Conservation (phyloP, 257 asterid genomes). For the Solanum chaucha region DNA sequence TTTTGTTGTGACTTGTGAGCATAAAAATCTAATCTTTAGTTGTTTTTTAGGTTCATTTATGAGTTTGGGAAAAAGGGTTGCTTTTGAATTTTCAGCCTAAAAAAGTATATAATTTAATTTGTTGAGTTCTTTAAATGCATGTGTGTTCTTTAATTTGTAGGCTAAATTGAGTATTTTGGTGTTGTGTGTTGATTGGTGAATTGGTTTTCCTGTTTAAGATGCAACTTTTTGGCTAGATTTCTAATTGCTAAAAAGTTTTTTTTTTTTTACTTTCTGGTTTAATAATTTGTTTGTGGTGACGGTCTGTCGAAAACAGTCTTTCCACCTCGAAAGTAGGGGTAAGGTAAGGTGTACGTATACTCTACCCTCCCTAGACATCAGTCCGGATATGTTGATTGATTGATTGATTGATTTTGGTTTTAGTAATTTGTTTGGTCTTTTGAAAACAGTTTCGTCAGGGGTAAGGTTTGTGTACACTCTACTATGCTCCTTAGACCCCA, state of each 20-base stretch:
- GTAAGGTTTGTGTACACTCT: neutral
- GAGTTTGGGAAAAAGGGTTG: neutral
- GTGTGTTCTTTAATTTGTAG: neutral
- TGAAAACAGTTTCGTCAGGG: neutral
- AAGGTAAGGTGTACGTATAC: neutral
- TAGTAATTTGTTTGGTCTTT: neutral
- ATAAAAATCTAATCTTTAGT: neutral
- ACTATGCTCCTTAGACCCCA: neutral
- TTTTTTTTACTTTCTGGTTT: neutral
- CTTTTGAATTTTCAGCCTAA: neutral
- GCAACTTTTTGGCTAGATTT: neutral
- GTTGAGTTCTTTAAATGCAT: neutral
- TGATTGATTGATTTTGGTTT: neutral
- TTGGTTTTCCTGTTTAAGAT: neutral
- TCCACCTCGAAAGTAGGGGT: neutral
- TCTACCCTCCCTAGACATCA: neutral
- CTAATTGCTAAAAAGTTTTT: neutral
- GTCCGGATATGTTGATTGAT: neutral
- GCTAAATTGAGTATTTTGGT: neutral
- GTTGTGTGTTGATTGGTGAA: neutral
- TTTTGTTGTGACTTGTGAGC: neutral
- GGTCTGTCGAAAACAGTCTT: neutral
- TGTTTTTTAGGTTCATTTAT: neutral
- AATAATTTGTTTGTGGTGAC: neutral
- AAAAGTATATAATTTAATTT: neutral